Evolutionary conservation across 129 eudicot genomes (phyloP).

Genomic region (Chrysanthemum seticuspe): DNA sequence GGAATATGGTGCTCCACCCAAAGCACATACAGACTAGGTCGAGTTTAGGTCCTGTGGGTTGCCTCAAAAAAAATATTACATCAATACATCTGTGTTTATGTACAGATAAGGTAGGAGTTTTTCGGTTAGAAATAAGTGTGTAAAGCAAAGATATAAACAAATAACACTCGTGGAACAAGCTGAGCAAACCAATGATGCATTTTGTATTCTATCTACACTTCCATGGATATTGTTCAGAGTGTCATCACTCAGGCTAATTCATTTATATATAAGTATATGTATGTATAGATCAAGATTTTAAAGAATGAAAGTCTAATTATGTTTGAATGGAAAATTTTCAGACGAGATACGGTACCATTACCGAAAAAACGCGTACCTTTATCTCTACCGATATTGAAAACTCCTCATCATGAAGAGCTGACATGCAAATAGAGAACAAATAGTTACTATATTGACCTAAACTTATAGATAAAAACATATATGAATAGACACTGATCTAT

Average conservation of each 20-base stretch:
- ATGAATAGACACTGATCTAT: background rate
- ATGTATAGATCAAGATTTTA: conserved; percentile 10
- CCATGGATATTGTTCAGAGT: background rate
- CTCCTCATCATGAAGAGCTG: conserved; percentile 56
- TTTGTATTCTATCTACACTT: no score
- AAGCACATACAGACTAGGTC: no score
- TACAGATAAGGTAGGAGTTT: no score
- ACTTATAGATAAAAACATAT: background rate
- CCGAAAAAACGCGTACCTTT: conserved; percentile 51
- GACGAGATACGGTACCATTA: background rate
- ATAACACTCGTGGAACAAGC: no score
- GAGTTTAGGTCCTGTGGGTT: no score
- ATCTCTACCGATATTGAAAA: conserved; percentile 81
- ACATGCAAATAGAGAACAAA: conserved; percentile 18
- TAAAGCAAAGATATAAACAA: no score
- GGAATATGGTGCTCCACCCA: no score
- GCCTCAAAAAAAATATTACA: no score
- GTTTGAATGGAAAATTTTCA: conserved; percentile 9
- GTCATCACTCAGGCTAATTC: background rate
- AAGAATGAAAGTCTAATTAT: background rate
- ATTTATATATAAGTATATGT: conserved; percentile 3
- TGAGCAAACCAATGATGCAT: no score
- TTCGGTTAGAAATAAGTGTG: no score
- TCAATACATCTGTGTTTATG: no score
- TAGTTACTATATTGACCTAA: conserved; percentile 11